A percentile compares a stretch with the other conserved stretches of the same genome.
These are phyloP conservation scores for Prunus davidiana DNA, from an alignment of 306 rosid genomes.

Conservation along the genomic window DNA sequence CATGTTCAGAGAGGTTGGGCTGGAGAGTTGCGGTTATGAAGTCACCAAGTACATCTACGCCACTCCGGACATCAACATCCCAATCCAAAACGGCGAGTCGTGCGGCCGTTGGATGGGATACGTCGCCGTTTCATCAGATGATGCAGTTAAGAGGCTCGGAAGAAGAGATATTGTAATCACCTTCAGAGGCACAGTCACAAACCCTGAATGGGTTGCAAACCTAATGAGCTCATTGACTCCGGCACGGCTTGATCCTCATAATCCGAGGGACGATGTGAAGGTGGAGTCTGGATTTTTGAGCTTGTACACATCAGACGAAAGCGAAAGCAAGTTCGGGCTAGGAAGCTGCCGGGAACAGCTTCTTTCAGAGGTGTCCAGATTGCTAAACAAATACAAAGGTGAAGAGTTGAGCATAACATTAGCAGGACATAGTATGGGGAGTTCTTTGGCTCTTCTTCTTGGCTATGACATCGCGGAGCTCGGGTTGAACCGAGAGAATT, in stretches of 20 bases:
- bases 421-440: constrained; percentile 96
- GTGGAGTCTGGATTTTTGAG: constrained; percentile 83
- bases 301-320: constrained; percentile 73
- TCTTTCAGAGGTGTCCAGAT: constrained; percentile 65
- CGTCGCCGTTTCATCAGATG: constrained; percentile 60
- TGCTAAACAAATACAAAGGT: constrained; percentile 48
- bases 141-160: constrained; percentile 46
- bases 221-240: constrained; percentile 79
- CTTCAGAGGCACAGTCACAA: constrained; percentile 77
- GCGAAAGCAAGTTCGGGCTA: constrained; percentile 47
- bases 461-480: constrained; percentile 85
- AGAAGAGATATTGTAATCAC: constrained; percentile 66
- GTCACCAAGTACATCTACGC: constrained; percentile 90
- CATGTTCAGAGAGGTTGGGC: constrained; percentile 62
- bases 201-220: constrained; percentile 76
- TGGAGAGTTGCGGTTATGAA: constrained; percentile 59
- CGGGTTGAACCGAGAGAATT: constrained; percentile 40
- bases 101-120: constrained; percentile 88
- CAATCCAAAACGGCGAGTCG: constrained; percentile 38
- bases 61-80: constrained; percentile 60
- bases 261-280: constrained; percentile 55
- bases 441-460: constrained; percentile 79
- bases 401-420: constrained; percentile 65
- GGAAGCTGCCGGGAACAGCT: constrained; percentile 87
- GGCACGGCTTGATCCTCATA: constrained; percentile 64